phyloP scores from a whole-genome alignment of 495 filamentous ascomycete species.

The Penicillium cinerascens region DNA sequence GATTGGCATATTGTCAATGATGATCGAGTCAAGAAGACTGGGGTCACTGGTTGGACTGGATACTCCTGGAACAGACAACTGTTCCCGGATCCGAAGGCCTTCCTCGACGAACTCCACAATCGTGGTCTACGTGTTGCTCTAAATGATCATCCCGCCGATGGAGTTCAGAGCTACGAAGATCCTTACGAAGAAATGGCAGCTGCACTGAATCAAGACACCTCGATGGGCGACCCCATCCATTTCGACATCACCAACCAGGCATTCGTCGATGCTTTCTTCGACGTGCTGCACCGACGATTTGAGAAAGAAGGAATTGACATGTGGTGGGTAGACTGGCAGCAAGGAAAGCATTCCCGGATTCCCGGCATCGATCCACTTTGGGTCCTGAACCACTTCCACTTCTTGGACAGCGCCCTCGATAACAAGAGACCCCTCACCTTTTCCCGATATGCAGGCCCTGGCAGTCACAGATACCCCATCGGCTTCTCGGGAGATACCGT shows the following conservation, averaged over 20 bases:
- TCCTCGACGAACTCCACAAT: constrained; percentile 42
- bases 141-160: constrained; percentile 57
- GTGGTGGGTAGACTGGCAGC: constrained; percentile 66
- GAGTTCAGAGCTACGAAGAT: constrained; percentile 50
- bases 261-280: constrained; percentile 57
- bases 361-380: constrained; percentile 58
- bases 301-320: constrained; percentile 53
- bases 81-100: constrained; percentile 48
- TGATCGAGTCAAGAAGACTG: constrained; percentile 33
- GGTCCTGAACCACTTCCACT: constrained; percentile 62
- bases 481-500: constrained; percentile 59
- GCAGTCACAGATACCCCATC: constrained; percentile 57
- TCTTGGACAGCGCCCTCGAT: constrained; percentile 42
- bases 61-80: constrained; percentile 58
- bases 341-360: constrained; percentile 47
- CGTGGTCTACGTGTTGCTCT: constrained; percentile 44
- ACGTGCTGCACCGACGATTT: constrained; percentile 48
- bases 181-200: constrained; percentile 49
- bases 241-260: constrained; percentile 22
- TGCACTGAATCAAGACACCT: constrained; percentile 42
- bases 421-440: constrained; percentile 37
- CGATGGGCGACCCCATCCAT: constrained; percentile 7
- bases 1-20: constrained; percentile 56
- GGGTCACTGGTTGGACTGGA: constrained; percentile 51
- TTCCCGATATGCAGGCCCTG: constrained; percentile 56